These are phyloP conservation scores for Sclerotinia trifoliorum DNA, from an alignment of 2,329 filamentous ascomycete genomes.

Conservation along the genomic window DNA sequence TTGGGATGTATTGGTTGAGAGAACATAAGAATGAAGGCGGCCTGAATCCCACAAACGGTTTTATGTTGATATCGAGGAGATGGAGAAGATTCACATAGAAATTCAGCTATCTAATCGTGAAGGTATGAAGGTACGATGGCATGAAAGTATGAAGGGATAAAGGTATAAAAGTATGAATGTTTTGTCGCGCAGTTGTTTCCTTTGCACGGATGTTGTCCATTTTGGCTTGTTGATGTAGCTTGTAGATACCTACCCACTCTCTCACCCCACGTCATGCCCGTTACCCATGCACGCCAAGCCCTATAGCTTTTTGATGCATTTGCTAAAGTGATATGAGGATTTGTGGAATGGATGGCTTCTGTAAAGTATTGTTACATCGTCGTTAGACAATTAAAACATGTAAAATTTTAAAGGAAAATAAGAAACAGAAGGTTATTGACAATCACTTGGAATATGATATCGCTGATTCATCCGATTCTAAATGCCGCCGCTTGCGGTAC, in stretches of 20 bases:
- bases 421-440: neutral
- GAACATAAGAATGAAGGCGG: neutral
- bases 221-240: neutral
- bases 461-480: neutral
- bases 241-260: too few relatives aligned
- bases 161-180: neutral
- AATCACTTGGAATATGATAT: neutral
- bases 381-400: neutral
- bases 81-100: neutral
- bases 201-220: slow-evolving; percentile 1
- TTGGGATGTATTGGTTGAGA: neutral
- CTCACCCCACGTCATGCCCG: neutral
- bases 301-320: neutral
- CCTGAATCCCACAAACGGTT: neutral
- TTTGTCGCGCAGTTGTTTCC: slow-evolving; percentile 15
- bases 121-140: too few relatives aligned
- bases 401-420: neutral
- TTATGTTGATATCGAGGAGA: neutral
- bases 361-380: too few relatives aligned
- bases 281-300: slow-evolving; percentile 3
- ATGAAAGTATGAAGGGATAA: neutral
- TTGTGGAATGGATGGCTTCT: neutral
- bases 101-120: neutral
- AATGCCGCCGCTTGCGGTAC: slow-evolving; percentile 22
- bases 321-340: neutral